Percentiles rank a stretch among this genome's conserved stretches.
Evolutionary conservation across 2,329 filamentous ascomycete genomes (phyloP).

Genomic region (Pseudogymnoascus sp.): DNA sequence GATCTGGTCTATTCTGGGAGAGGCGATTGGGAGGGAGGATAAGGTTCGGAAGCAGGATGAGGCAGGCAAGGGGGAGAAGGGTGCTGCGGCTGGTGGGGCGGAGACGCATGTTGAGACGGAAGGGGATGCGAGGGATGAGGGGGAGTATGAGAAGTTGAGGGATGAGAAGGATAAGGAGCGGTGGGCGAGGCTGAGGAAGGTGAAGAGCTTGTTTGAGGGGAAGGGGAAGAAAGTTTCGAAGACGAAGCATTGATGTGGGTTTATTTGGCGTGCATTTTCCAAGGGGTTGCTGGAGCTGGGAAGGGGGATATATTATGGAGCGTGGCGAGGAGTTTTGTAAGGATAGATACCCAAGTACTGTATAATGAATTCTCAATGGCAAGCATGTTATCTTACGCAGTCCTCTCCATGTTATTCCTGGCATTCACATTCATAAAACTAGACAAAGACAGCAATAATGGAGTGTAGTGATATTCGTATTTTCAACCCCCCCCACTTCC

Average conservation of each 20-base stretch:
- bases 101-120: slow-evolving; percentile 25
- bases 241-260: background rate
- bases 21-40: slow-evolving; percentile 33
- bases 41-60: slow-evolving; percentile 8
- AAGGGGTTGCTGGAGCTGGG: background rate
- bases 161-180: slow-evolving; percentile 63
- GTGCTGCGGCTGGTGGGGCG: slow-evolving; percentile 10
- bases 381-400: background rate
- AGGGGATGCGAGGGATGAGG: slow-evolving; percentile 21
- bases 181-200: slow-evolving; percentile 62
- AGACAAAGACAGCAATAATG: background rate
- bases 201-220: slow-evolving; percentile 64
- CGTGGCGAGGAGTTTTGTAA: slow-evolving; percentile 7
- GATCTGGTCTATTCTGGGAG: slow-evolving; percentile 39
- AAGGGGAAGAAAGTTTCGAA: slow-evolving; percentile 46
- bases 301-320: background rate
- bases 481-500: background rate
- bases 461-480: slow-evolving; percentile 2
- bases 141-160: slow-evolving; percentile 34
- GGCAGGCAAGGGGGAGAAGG: slow-evolving; percentile 4
- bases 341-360: slow-evolving; percentile 9
- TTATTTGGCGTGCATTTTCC: background rate
- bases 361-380: slow-evolving; percentile 7
- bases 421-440: background rate
- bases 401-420: background rate